phyloP scores from a whole-genome alignment of 495 filamentous ascomycete genomes.

The Cetradonia linearis region DNA sequence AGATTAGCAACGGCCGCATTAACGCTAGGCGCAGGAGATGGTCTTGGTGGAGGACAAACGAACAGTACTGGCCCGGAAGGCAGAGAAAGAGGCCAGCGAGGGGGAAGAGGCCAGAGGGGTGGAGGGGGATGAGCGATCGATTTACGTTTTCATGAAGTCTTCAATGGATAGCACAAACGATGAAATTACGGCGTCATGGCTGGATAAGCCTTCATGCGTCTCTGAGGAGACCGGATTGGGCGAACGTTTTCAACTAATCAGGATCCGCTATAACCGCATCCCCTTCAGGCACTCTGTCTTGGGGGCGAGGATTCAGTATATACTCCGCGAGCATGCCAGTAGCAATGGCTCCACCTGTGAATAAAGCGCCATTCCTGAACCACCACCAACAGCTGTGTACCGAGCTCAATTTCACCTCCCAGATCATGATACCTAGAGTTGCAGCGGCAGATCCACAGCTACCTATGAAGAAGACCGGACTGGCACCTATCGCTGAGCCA shows the following conservation, averaged over 20 bases:
- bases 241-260: not conserved
- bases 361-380: conserved; percentile 68
- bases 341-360: conserved; percentile 58
- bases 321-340: conserved; percentile 57
- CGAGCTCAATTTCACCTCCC: conserved; percentile 71
- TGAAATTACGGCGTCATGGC: conserved; percentile 13
- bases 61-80: conserved; percentile 29
- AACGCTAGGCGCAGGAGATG: conserved; percentile 48
- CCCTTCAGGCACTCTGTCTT: not conserved
- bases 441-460: conserved; percentile 73
- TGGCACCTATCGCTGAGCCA: conserved; percentile 61
- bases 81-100: conserved; percentile 40
- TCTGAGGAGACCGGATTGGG: not conserved
- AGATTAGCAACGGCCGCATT: conserved; percentile 78
- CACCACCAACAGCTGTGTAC: conserved; percentile 93
- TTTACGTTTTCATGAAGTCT: not conserved
- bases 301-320: conserved; percentile 19
- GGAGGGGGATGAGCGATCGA: conserved; percentile 14
- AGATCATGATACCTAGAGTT: conserved; percentile 79
- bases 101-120: conserved; percentile 33
- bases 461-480: conserved; percentile 74
- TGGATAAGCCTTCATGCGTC: not conserved
- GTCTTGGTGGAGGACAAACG: conserved; percentile 21
- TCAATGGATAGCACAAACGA: conserved; percentile 3
- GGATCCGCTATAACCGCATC: not conserved